A percentile compares a stretch with the other conserved stretches of the same genome.
These are phyloP conservation scores for Ogataea saltuana DNA, from an alignment of 805 yeast species.

Conservation along the genomic window DNA sequence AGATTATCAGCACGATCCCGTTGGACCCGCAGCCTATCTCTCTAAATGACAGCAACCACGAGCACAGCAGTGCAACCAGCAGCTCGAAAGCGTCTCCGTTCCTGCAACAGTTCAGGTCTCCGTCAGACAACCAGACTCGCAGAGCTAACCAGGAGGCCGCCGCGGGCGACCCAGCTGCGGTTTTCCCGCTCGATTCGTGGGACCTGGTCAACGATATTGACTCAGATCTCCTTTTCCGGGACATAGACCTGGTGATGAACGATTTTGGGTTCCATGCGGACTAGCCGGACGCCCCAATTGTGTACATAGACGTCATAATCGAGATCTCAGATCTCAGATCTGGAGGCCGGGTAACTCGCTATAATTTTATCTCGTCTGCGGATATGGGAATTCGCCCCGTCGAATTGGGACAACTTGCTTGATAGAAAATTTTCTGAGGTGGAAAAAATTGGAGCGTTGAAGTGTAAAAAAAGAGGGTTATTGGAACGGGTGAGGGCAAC, in stretches of 20 bases:
- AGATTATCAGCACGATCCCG: slow-evolving; percentile 75
- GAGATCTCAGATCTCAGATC: too few species aligned
- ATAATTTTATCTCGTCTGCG: too few species aligned
- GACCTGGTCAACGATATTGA: slow-evolving; percentile 43
- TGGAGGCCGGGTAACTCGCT: slow-evolving; percentile 8
- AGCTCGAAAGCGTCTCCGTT: slow-evolving; percentile 25
- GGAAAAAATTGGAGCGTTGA: slow-evolving; percentile 9
- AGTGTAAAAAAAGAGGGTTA: slow-evolving; percentile 4
- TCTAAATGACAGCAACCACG: slow-evolving; percentile 27
- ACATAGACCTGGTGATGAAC: slow-evolving; percentile 86
- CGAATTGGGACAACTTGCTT: neutral
- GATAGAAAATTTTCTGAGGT: slow-evolving; percentile 13
- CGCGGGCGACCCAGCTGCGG: too few species aligned
- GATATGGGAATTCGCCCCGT: neutral
- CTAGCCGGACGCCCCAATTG: slow-evolving; percentile 1
- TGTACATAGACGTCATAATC: too few species aligned
- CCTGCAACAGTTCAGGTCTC: slow-evolving; percentile 18
- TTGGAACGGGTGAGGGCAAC: too few species aligned
- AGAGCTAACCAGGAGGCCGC: too few species aligned
- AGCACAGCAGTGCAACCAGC: slow-evolving; percentile 23
- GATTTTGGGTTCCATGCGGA: slow-evolving; percentile 85
- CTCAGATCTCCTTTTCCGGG: slow-evolving; percentile 67
- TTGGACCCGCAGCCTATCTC: slow-evolving; percentile 80
- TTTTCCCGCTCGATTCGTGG: slow-evolving; percentile 42
- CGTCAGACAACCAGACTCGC: slow-evolving; percentile 17